Evolutionary conservation across 495 filamentous ascomycete genomes (phyloP).

Genomic region (Neurospora sp.): DNA sequence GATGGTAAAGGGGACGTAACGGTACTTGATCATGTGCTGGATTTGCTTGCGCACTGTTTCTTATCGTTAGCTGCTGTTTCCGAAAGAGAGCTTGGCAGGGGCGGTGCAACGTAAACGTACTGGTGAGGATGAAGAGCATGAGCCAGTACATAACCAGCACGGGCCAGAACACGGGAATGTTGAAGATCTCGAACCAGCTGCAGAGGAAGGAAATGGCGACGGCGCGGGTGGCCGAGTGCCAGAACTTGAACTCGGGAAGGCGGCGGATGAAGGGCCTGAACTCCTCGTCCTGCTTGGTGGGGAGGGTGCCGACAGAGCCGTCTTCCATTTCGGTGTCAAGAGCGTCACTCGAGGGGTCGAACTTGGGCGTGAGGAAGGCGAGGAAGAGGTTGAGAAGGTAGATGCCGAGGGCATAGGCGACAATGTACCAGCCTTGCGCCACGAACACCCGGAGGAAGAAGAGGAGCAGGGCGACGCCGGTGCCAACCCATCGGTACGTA

Average conservation of each 20-base stretch:
- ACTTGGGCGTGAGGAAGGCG: constrained; percentile 95
- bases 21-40: constrained; percentile 99
- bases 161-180: constrained; percentile 98
- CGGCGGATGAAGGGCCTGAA: constrained; percentile 94
- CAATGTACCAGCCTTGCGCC: constrained; percentile 97
- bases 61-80: constrained; percentile 14
- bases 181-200: constrained; percentile 86
- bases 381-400: constrained; percentile 99
- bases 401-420: constrained; percentile 95
- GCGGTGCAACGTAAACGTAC: constrained; percentile 57
- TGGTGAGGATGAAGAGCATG: constrained; percentile 88
- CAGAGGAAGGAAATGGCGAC: constrained; percentile 75
- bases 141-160: constrained; percentile 97
- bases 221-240: constrained; percentile 87
- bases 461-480: constrained; percentile 56
- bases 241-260: constrained; percentile 99
- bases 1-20: constrained; percentile 91
- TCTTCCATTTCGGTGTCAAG: constrained; percentile 91
- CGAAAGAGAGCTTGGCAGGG: neutral
- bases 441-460: constrained; percentile 86
- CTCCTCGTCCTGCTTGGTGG: constrained; percentile 91
- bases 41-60: constrained; percentile 87
- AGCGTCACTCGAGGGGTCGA: constrained; percentile 91
- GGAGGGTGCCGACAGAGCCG: constrained; percentile 65
- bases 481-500: constrained; percentile 80